Evolutionary conservation across 352 stramenopile genomes (phyloP), one percentile per base, ranked within the genome.

Genomic region (Pythium pyrilobum): DNA sequence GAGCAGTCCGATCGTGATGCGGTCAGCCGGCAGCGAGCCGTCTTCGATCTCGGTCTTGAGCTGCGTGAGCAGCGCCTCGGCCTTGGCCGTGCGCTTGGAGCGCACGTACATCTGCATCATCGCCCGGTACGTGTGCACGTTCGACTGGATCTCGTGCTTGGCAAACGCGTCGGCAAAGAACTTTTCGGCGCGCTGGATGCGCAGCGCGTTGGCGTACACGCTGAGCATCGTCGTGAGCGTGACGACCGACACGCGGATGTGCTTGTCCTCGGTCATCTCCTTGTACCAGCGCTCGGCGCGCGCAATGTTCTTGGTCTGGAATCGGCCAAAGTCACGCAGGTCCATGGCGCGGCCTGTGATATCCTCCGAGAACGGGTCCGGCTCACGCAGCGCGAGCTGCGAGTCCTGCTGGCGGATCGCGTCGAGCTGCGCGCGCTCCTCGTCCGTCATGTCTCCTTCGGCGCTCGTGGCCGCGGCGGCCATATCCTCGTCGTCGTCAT

Each of bases 71-170:
- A 89, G 55, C 25, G 51, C 28, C 52, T 89, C 73, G 15, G 82
- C 81, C 27, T 71, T 56, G 9, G 69, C 52, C 28, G 74, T 87
- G 40, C 77, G 74, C 46, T 88, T 85, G 5, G 75, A 71, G 18
- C 80, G 79, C 25, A 75, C 69, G 42, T 81, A 90, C 82, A 92
- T 90, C 46, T 87, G 79, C 82, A 92, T 90, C 59, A 90, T 69
- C 47, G 64, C 70, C 49, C 80, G 78, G 59, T 86, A 90, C 42
- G 82, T 88, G 47, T 74, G 82, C 42, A 67, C 69, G 55, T 90
- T 74, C 4, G 74, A 73, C 34, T 61, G 50, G 15, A 71, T 24
- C 31, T 59, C 59, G 54, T 77, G 71, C 59, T 81, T 71, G 0
- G 56, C 21, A 37, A 88, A 92, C 28, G 62, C 69, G 2, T 77